Conservation (phyloP, 169 alveolate species). For the Eimeria maxima region DNA sequence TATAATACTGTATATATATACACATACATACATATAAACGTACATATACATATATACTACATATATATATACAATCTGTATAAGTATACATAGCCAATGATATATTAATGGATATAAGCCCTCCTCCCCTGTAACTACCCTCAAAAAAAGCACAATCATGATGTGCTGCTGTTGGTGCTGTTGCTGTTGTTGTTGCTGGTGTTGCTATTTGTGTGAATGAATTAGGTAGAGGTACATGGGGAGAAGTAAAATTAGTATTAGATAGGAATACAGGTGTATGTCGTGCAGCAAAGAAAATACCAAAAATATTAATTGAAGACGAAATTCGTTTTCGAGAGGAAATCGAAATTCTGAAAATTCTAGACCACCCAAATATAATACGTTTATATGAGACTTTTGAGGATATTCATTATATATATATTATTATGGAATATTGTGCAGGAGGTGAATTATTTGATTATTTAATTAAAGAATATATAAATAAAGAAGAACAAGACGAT, state of each 20-base stretch:
- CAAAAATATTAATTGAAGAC: constrained; percentile 87
- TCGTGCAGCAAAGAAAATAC: constrained; percentile 90
- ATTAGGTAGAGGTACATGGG: constrained; percentile 90
- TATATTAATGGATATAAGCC: no score
- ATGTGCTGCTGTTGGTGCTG: not conserved
- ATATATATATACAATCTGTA: no score
- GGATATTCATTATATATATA: constrained; percentile 89
- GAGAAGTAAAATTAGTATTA: constrained; percentile 88
- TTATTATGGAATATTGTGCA: constrained; percentile 94
- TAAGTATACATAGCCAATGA: no score
- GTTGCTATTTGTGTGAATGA: not conserved
- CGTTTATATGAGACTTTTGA: constrained; percentile 95
- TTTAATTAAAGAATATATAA: constrained; percentile 88
- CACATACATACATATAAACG: no score
- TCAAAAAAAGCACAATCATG: no score
- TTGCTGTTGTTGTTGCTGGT: not conserved
- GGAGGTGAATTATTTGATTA: constrained; percentile 97
- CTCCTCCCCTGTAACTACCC: not conserved
- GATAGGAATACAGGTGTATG: constrained; percentile 85
- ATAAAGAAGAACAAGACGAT: no score
- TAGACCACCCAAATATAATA: constrained; percentile 98
- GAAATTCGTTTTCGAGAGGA: constrained; percentile 90
- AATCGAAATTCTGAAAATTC: constrained; percentile 92
- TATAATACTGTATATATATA: not conserved
- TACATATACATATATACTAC: no score